Conservation (phyloP, 306 rosid species). For the Glycine soja region DNA sequence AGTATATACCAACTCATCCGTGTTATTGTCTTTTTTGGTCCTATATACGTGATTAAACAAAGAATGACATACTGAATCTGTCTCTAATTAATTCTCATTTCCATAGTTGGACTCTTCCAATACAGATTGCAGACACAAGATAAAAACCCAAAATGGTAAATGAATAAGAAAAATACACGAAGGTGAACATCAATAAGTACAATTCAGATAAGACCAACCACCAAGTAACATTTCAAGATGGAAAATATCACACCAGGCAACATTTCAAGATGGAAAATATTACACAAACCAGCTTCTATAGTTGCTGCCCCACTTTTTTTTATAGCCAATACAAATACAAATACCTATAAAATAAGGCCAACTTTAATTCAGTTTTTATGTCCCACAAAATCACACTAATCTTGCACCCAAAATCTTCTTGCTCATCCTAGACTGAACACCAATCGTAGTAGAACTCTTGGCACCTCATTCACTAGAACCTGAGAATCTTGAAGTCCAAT, state of each 20-base stretch:
- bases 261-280: conserved; percentile 28
- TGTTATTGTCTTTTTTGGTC: neutral
- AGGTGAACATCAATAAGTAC: neutral
- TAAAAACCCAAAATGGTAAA: neutral
- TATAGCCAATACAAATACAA: conserved; percentile 23
- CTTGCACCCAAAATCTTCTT: conserved; percentile 51
- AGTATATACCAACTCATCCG: neutral
- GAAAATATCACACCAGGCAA: conserved; percentile 8
- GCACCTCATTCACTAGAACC: conserved; percentile 52
- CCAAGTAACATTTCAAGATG: conserved; percentile 33
- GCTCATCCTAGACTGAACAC: conserved; percentile 41
- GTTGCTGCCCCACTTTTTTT: conserved; percentile 10
- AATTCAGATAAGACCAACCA: neutral
- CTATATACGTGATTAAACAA: neutral
- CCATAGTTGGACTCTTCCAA: neutral
- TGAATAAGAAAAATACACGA: conserved; percentile 1
- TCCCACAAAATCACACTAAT: conserved; percentile 18
- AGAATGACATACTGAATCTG: neutral
- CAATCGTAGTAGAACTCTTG: conserved; percentile 5
- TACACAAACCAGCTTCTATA: conserved; percentile 41
- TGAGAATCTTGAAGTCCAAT: conserved; percentile 79
- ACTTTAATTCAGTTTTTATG: conserved; percentile 7
- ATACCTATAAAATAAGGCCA: conserved; percentile 35
- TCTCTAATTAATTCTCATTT: neutral
- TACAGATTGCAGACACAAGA: neutral